Evolutionary conservation across 108 stramenopile genomes (phyloP).

Genomic region (Asterionellopsis glacialis): DNA sequence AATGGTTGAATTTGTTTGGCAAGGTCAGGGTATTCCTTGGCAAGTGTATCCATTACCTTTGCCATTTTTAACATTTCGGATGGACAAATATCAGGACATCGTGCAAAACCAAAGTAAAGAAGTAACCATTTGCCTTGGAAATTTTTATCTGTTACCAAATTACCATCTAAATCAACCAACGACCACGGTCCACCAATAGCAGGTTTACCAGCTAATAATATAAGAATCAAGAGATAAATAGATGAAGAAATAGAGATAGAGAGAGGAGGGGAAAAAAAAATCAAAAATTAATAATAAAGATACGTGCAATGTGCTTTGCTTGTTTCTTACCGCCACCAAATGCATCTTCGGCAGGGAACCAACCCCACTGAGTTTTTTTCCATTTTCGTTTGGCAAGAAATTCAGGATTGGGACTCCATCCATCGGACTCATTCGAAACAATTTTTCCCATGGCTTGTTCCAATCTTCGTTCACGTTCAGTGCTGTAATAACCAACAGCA

Average conservation of each 20-base stretch:
- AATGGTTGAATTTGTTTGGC: slow-evolving; percentile 80
- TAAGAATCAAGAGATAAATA: slow-evolving; percentile 1
- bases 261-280: background rate
- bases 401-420: slow-evolving; percentile 86
- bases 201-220: slow-evolving; percentile 73
- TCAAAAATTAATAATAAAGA: background rate
- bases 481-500: slow-evolving; percentile 78
- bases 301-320: too few relatives aligned
- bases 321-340: slow-evolving; percentile 78
- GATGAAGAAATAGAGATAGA: slow-evolving; percentile 3
- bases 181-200: slow-evolving; percentile 90
- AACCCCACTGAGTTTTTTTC: slow-evolving; percentile 70
- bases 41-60: slow-evolving; percentile 86
- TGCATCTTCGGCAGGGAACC: slow-evolving; percentile 86
- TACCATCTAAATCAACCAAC: slow-evolving; percentile 81
- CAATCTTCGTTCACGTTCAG: slow-evolving; percentile 81
- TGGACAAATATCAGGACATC: slow-evolving; percentile 99
- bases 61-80: slow-evolving; percentile 98
- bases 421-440: slow-evolving; percentile 79
- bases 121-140: slow-evolving; percentile 90
- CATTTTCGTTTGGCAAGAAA: slow-evolving; percentile 80
- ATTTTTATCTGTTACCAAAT: slow-evolving; percentile 71
- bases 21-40: slow-evolving; percentile 66
- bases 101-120: slow-evolving; percentile 99
- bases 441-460: slow-evolving; percentile 88